Percentiles rank a stretch among this genome's conserved stretches.
Evolutionary conservation across 495 filamentous ascomycete species (phyloP).

Genomic region (Thermothielavioides terrestris): DNA sequence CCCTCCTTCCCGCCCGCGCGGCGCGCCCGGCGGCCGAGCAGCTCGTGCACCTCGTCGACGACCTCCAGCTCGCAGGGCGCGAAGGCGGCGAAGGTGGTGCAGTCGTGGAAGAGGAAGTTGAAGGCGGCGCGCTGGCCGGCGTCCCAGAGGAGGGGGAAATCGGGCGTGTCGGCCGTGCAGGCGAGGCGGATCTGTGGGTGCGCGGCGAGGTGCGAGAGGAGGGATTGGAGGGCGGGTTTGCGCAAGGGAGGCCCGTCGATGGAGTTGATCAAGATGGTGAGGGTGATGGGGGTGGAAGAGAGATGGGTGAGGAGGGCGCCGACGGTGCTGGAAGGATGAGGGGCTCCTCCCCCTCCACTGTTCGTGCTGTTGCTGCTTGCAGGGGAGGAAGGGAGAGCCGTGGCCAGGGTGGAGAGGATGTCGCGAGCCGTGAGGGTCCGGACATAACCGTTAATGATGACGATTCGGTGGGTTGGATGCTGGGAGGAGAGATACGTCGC

Average conservation of each 20-base stretch:
- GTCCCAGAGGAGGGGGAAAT: conserved; percentile 86
- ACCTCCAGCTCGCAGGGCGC: conserved; percentile 61
- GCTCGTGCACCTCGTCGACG: conserved; percentile 76
- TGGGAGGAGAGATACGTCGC: conserved; percentile 57
- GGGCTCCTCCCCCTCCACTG: conserved; percentile 22
- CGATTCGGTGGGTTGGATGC: conserved; percentile 47
- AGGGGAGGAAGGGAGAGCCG: conserved; percentile 48
- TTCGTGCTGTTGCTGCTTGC: conserved; percentile 33
- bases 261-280: conserved; percentile 75
- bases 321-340: conserved; percentile 45
- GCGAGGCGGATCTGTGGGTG: conserved; percentile 67
- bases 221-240: conserved; percentile 54
- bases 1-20: conserved; percentile 84
- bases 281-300: conserved; percentile 24
- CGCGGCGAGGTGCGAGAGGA: conserved; percentile 67
- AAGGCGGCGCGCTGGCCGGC: conserved; percentile 65
- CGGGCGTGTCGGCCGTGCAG: conserved; percentile 77
- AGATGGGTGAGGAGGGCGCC: conserved; percentile 47
- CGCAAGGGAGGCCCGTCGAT: conserved; percentile 75
- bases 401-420: conserved; percentile 63
- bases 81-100: conserved; percentile 77
- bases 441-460: conserved; percentile 85
- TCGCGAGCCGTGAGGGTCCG: conserved; percentile 67
- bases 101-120: conserved; percentile 86
- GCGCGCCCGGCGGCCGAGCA: conserved; percentile 76